Conservation (phyloP, 1,284 basidiomycete genomes). For the Xanthoconium separans region DNA sequence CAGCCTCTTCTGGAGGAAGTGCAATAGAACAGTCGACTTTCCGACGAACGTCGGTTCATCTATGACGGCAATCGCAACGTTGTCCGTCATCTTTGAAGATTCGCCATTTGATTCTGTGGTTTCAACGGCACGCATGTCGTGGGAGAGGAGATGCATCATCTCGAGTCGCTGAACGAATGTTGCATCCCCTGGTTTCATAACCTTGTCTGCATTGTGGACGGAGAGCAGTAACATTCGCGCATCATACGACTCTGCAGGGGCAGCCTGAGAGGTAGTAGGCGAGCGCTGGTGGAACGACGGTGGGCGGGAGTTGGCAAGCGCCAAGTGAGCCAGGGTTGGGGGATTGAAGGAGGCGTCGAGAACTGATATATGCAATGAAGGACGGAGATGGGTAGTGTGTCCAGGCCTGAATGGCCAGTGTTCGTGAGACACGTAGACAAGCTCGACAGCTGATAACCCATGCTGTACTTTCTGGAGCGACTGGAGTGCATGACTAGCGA, state of each 20-base stretch:
- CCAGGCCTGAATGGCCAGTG: slow-evolving; percentile 51
- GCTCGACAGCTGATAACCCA: slow-evolving; percentile 48
- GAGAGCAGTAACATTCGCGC: slow-evolving; percentile 84
- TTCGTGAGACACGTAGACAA: slow-evolving; percentile 53
- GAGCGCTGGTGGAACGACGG: slow-evolving; percentile 21
- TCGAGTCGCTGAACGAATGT: slow-evolving; percentile 72
- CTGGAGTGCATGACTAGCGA: slow-evolving; percentile 29
- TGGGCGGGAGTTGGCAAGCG: slow-evolving; percentile 57
- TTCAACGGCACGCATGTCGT: slow-evolving; percentile 40
- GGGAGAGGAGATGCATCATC: slow-evolving; percentile 76
- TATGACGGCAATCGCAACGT: slow-evolving; percentile 80
- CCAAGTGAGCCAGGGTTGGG: slow-evolving; percentile 84
- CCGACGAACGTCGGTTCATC: slow-evolving; percentile 88
- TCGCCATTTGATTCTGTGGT: slow-evolving; percentile 3
- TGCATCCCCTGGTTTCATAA: slow-evolving; percentile 70
- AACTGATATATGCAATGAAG: slow-evolving; percentile 54
- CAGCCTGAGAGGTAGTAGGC: neutral
- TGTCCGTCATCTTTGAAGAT: slow-evolving; percentile 29
- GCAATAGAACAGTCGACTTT: slow-evolving; percentile 69
- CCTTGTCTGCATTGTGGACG: slow-evolving; percentile 89
- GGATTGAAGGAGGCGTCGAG: slow-evolving; percentile 96
- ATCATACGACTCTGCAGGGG: slow-evolving; percentile 48
- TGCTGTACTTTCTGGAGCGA: slow-evolving; percentile 47
- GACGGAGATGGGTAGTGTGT: slow-evolving; percentile 11
- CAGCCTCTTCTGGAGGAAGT: slow-evolving; percentile 47